These are phyloP conservation scores for Elsinoe perseae DNA, from an alignment of 2,329 filamentous ascomycete genomes.

Conservation along the genomic window DNA sequence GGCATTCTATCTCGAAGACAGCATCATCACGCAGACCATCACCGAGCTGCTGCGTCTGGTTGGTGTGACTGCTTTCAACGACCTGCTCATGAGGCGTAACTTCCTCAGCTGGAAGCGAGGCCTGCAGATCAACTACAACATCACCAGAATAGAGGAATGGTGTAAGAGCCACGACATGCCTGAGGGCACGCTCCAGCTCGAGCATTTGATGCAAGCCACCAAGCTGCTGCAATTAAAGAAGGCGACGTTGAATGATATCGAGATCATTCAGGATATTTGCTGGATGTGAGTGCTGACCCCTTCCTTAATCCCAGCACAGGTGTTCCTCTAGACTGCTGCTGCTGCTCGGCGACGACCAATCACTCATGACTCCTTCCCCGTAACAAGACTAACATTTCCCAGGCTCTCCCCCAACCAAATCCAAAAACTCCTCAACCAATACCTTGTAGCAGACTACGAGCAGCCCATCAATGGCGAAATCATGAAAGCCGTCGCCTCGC, in stretches of 20 bases:
- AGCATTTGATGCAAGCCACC: constrained; percentile 99
- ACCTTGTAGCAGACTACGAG: constrained; percentile 96
- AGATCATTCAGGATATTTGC: constrained; percentile 99
- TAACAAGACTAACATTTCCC: background rate
- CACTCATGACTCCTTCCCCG: constrained; percentile 7
- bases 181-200: constrained; percentile 90
- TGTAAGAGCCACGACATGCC: constrained; percentile 99
- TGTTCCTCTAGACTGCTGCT: constrained; percentile 4
- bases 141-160: constrained; percentile 98
- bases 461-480: constrained; percentile 99
- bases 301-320: background rate
- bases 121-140: constrained; percentile 99
- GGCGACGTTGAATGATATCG: constrained; percentile 95
- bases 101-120: constrained; percentile 99
- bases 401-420: constrained; percentile 98
- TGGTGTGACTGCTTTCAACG: constrained; percentile 96
- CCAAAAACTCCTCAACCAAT: constrained; percentile 97
- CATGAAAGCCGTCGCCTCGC: constrained; percentile 97
- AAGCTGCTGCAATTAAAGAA: constrained; percentile 98
- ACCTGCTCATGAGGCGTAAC: constrained; percentile 92
- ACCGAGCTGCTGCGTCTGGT: constrained; percentile 89
- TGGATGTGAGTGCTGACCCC: constrained; percentile 71
- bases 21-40: constrained; percentile 90
- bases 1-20: constrained; percentile 92
- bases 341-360: no score